These are phyloP conservation scores for Urostyla sp. DNA, from an alignment of 73 alveolate genomes.

Conservation along the genomic window DNA sequence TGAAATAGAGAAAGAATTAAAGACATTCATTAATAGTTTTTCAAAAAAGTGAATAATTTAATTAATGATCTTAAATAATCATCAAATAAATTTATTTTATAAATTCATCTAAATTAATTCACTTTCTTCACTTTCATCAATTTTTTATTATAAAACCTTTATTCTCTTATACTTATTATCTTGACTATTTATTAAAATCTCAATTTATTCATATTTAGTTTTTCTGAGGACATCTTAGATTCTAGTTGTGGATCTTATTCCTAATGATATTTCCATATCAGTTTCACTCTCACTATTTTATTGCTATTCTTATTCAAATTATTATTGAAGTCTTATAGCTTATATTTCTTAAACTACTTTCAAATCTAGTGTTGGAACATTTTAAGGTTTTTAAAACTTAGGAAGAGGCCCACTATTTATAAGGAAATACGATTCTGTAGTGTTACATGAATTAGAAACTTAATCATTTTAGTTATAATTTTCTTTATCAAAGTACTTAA, in stretches of 20 bases:
- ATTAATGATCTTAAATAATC: too few species aligned
- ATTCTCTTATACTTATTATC: not conserved
- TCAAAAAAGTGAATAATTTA: slow-evolving; percentile 33
- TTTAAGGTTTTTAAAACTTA: slow-evolving; percentile 10
- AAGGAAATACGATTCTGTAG: slow-evolving; percentile 50
- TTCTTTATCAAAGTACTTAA: slow-evolving; percentile 7
- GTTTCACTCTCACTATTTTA: not conserved
- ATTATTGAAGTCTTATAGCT: not conserved
- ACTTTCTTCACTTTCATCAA: too few species aligned
- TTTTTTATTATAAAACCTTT: too few species aligned
- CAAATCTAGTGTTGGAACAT: slow-evolving; percentile 55
- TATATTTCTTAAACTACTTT: slow-evolving; percentile 12
- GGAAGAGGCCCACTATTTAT: slow-evolving; percentile 57
- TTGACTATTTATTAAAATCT: not conserved
- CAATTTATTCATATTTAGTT: slow-evolving; percentile 9
- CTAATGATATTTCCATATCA: slow-evolving; percentile 2
- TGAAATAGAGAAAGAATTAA: not conserved
- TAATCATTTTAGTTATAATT: not conserved
- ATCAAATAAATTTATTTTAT: too few species aligned
- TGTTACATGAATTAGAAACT: not conserved
- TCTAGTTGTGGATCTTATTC: slow-evolving; percentile 37
- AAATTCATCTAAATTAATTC: too few species aligned
- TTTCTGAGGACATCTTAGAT: slow-evolving; percentile 16
- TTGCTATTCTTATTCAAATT: not conserved
- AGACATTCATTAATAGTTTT: slow-evolving; percentile 8